Conservation (phyloP, 164 flowering plant species). For the Magnolia kwangsiensis region DNA sequence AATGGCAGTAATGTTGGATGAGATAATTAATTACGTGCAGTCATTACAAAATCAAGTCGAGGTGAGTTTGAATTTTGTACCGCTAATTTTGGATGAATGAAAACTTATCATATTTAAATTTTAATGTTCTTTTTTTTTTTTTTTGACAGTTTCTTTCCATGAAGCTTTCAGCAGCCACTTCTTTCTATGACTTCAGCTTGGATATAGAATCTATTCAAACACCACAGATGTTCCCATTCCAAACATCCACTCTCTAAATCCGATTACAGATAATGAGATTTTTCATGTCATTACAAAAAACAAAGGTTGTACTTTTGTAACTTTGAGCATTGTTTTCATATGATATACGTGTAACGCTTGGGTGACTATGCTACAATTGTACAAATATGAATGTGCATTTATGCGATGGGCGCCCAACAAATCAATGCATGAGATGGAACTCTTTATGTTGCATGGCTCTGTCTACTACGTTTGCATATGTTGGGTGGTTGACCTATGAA, state of each 20-base stretch:
- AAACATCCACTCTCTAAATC: not conserved
- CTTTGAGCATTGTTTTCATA: too few species aligned
- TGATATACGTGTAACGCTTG: too few species aligned
- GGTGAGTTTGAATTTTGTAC: slow-evolving; percentile 20
- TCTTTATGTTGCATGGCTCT: too few species aligned
- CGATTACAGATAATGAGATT: not conserved
- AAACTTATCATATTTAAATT: not conserved
- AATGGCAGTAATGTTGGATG: slow-evolving; percentile 70
- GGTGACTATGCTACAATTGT: too few species aligned
- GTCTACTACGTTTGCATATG: too few species aligned
- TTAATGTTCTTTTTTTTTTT: not conserved
- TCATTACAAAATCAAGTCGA: slow-evolving; percentile 61
- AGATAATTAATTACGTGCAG: slow-evolving; percentile 47
- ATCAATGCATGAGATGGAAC: too few species aligned
- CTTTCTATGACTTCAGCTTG: slow-evolving; percentile 48
- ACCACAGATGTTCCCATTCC: slow-evolving; percentile 27
- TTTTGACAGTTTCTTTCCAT: slow-evolving; percentile 53
- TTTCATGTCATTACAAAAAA: too few species aligned
- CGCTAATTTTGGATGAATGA: not conserved
- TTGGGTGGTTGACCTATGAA: too few species aligned
- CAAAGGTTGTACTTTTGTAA: too few species aligned
- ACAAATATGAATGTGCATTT: too few species aligned
- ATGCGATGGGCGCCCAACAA: too few species aligned
- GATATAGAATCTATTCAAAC: slow-evolving; percentile 35
- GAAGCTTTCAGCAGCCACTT: slow-evolving; percentile 65